Percentiles rank a stretch among this genome's conserved stretches.
phyloP scores from a whole-genome alignment of 345 rosid species.

The Camelina hispida region DNA sequence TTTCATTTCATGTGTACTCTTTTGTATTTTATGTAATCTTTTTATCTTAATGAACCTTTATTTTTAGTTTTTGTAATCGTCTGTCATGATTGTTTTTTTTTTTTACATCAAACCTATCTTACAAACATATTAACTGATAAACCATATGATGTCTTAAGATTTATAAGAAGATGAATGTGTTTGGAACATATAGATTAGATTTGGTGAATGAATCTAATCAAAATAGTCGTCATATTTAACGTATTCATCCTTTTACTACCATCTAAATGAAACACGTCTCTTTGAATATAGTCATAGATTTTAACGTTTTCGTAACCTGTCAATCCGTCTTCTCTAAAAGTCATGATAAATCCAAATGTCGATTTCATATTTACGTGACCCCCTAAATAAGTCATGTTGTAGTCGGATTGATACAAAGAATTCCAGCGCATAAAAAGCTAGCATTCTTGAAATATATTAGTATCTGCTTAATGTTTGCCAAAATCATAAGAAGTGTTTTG shows the following conservation, averaged over 20 bases:
- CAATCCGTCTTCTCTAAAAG: neutral
- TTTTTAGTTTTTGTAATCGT: constrained; percentile 12
- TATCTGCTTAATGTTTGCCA: neutral
- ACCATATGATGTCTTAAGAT: too few relatives aligned
- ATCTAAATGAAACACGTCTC: constrained; percentile 18
- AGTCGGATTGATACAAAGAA: neutral
- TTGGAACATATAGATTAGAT: too few relatives aligned
- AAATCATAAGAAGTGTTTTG: neutral
- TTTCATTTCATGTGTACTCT: constrained; percentile 16
- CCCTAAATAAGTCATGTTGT: neutral
- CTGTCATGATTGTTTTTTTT: neutral
- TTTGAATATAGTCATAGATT: constrained; percentile 12
- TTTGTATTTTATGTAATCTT: constrained; percentile 24
- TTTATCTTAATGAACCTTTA: constrained; percentile 13
- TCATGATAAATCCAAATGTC: neutral
- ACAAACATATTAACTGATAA: too few relatives aligned
- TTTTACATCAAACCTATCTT: neutral
- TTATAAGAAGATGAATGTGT: neutral
- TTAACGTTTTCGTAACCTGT: neutral
- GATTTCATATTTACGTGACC: neutral
- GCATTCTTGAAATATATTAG: neutral
- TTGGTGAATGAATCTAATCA: too few relatives aligned
- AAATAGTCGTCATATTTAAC: too few relatives aligned
- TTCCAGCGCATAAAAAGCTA: neutral
- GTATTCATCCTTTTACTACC: neutral